These are phyloP conservation scores for Neurospora sp. DNA, from an alignment of 2,329 filamentous ascomycete genomes.

Conservation along the genomic window DNA sequence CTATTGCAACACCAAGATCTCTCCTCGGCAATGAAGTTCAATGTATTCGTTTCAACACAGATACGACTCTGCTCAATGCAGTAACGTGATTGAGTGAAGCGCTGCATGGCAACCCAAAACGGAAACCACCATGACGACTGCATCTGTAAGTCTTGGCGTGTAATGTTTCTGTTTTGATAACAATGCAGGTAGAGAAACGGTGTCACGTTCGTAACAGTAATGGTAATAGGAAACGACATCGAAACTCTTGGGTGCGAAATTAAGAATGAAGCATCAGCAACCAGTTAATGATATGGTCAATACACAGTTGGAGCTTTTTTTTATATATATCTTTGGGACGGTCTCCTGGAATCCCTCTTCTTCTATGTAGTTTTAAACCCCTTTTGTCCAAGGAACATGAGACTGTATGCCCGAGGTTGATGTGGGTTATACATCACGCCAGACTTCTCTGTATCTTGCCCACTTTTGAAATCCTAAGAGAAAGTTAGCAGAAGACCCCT, in stretches of 20 bases:
- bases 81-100: not conserved
- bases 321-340: not conserved
- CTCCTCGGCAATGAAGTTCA: not conserved
- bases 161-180: not conserved
- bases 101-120: not conserved
- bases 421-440: conserved; percentile 29
- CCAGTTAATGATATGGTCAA: not conserved
- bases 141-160: not conserved
- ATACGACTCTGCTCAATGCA: not conserved
- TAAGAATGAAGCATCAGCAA: not conserved
- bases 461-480: conserved; percentile 46
- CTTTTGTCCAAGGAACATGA: not conserved
- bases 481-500: not conserved
- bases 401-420: not conserved
- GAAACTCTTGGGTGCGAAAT: not conserved
- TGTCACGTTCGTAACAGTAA: not conserved
- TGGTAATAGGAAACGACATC: not conserved
- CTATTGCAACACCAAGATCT: not conserved
- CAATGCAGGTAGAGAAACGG: not conserved
- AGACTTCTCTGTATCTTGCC: conserved; percentile 47
- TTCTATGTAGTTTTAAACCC: not conserved
- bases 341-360: not conserved
- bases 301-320: not conserved
- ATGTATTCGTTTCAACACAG: not conserved
- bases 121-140: not conserved